Evolutionary conservation across 1,139 yeast species (phyloP).

Genomic region (Lodderomyces oxycetoniae): DNA sequence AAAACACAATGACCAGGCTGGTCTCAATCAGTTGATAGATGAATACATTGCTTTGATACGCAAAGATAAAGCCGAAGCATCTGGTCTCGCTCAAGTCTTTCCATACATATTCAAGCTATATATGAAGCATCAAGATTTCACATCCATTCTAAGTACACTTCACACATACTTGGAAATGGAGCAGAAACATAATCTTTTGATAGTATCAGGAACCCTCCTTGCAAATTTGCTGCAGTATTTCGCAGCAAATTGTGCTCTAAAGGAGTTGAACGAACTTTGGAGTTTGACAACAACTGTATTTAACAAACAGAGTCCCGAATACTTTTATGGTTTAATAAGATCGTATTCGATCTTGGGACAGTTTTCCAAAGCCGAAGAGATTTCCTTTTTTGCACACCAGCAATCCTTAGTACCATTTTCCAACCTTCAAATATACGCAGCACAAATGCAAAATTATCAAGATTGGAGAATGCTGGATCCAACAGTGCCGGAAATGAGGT

Average conservation of each 20-base stretch:
- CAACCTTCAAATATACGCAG: slow-evolving; percentile 24
- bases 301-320: slow-evolving; percentile 14
- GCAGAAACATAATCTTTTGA: slow-evolving; percentile 6
- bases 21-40: slow-evolving; percentile 27
- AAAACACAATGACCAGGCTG: slow-evolving; percentile 40
- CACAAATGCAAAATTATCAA: slow-evolving; percentile 30
- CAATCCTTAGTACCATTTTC: slow-evolving; percentile 27
- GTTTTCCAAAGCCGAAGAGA: slow-evolving; percentile 30
- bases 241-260: slow-evolving; percentile 21
- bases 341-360: slow-evolving; percentile 30
- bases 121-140: slow-evolving; percentile 33
- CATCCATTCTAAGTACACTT: slow-evolving; percentile 39
- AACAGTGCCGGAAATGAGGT: neutral
- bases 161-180: slow-evolving; percentile 27
- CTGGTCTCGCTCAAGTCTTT: slow-evolving; percentile 22
- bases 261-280: slow-evolving; percentile 21
- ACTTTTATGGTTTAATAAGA: slow-evolving; percentile 20
- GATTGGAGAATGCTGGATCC: slow-evolving; percentile 20
- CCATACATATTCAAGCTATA: slow-evolving; percentile 37
- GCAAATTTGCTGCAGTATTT: slow-evolving; percentile 10
- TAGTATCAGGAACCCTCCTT: neutral
- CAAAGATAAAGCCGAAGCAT: slow-evolving; percentile 3
- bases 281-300: slow-evolving; percentile 18
- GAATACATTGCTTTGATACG: slow-evolving; percentile 11
- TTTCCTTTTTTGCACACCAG: slow-evolving; percentile 28